A percentile compares a stretch with the other conserved stretches of the same genome.
Conservation (phyloP, 23 red algal species). For the Chondrus crispus region DNA sequence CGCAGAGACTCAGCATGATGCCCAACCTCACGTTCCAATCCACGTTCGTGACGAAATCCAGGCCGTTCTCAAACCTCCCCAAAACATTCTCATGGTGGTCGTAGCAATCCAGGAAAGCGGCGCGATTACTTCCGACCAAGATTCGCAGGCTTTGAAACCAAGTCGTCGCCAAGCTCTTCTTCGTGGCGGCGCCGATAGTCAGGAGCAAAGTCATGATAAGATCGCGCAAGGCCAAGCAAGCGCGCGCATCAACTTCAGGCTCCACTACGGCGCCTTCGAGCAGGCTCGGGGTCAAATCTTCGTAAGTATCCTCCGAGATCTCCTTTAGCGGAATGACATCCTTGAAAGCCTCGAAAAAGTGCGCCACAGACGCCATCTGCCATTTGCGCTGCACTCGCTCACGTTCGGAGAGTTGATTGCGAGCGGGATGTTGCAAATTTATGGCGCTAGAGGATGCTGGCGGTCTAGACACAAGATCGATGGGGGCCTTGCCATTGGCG, state of each 20-base stretch:
- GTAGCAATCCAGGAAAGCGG: conserved; percentile 30
- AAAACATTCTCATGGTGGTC: neutral
- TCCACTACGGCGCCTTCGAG: conserved; percentile 45
- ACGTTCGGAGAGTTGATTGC: conserved; percentile 10
- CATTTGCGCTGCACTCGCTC: conserved; percentile 55
- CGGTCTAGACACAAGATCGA: too few relatives aligned
- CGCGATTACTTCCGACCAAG: neutral
- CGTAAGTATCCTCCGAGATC: conserved; percentile 7
- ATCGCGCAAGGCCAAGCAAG: neutral
- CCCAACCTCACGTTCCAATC: conserved; percentile 42
- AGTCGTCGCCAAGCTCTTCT: neutral
- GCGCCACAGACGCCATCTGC: conserved; percentile 50
- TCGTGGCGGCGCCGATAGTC: conserved; percentile 8
- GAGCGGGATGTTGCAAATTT: too few relatives aligned
- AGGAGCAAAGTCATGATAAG: conserved; percentile 31
- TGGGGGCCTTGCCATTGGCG: too few relatives aligned
- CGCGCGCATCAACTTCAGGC: neutral
- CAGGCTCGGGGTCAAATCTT: conserved; percentile 27
- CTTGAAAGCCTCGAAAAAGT: conserved; percentile 37
- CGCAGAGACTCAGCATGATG: conserved; percentile 38
- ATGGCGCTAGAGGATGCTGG: too few relatives aligned
- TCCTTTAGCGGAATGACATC: conserved; percentile 20
- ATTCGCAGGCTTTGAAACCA: conserved; percentile 36
- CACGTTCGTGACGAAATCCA: conserved; percentile 18
- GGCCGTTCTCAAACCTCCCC: conserved; percentile 4